phyloP scores from a whole-genome alignment of 176 grass and related monocot species.

The Urochloa ruziziensis region DNA sequence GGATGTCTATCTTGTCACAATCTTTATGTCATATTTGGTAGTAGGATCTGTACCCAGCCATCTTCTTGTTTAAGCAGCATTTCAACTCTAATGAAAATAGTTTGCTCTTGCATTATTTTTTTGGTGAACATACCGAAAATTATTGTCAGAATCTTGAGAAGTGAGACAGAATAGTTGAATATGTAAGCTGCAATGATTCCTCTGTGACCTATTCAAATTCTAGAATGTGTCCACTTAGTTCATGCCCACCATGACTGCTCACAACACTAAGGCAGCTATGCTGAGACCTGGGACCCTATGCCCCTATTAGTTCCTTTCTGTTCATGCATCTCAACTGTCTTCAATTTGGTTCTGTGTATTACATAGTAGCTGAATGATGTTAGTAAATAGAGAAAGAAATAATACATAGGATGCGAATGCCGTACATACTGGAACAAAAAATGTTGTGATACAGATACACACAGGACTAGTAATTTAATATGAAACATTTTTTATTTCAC shows the following conservation, averaged over 20 bases:
- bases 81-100: not conserved
- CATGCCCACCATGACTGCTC: conserved; percentile 24
- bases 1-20: not conserved
- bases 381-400: conserved; percentile 5
- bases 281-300: not conserved
- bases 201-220: conserved; percentile 35
- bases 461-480: not conserved
- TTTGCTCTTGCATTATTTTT: not conserved
- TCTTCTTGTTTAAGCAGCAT: conserved; percentile 13
- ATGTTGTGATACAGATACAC: not conserved
- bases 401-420: not conserved
- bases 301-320: conserved; percentile 5
- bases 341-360: not conserved
- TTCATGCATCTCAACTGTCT: not conserved
- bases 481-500: not conserved
- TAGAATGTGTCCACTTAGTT: conserved; percentile 10
- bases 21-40: conserved; percentile 11
- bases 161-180: conserved; percentile 5
- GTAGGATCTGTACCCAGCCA: conserved; percentile 18
- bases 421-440: not conserved
- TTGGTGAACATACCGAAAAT: not conserved
- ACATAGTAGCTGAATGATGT: not conserved
- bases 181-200: conserved; percentile 26
- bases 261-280: conserved; percentile 1
- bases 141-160: not conserved